Conservation (phyloP, 768 basidiomycete species). For the Cyathus striatus region DNA sequence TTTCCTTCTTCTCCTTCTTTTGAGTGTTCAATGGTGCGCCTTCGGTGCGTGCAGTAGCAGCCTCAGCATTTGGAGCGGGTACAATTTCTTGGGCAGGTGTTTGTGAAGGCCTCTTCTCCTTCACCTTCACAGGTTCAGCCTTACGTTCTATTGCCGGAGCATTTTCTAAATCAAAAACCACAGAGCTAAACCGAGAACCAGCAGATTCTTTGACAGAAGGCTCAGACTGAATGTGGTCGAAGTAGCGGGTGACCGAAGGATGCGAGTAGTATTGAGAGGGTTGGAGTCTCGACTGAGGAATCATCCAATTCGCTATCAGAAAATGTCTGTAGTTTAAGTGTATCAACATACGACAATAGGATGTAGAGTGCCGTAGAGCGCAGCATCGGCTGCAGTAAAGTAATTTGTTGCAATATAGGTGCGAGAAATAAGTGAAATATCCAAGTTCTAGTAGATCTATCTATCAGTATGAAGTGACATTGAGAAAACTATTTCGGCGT, state of each 20-base stretch:
- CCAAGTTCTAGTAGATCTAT: constrained; percentile 50
- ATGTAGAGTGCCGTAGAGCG: constrained; percentile 86
- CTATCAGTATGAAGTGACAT: neutral
- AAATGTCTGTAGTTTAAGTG: neutral
- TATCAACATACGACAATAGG: constrained; percentile 62
- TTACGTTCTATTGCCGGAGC: constrained; percentile 76
- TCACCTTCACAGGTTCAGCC: constrained; percentile 71
- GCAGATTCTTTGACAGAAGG: constrained; percentile 58
- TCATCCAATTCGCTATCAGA: neutral
- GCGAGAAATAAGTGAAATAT: constrained; percentile 63
- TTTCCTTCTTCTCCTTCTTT: constrained; percentile 58
- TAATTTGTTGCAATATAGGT: constrained; percentile 86
- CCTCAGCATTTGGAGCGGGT: constrained; percentile 11
- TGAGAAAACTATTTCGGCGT: constrained; percentile 7
- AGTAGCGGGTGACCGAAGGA: constrained; percentile 88
- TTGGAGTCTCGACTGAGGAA: constrained; percentile 57
- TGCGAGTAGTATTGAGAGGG: constrained; percentile 71
- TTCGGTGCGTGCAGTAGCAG: constrained; percentile 11
- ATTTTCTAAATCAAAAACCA: constrained; percentile 69
- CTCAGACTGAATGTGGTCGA: constrained; percentile 85
- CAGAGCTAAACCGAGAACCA: constrained; percentile 45
- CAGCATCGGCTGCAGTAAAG: constrained; percentile 86
- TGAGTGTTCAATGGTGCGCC: too few species aligned
- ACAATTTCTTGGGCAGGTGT: constrained; percentile 18
- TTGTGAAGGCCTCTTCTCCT: constrained; percentile 46